These are phyloP conservation scores for Cladophialophora carrionii DNA, from an alignment of 2,329 filamentous ascomycete genomes.

Conservation along the genomic window DNA sequence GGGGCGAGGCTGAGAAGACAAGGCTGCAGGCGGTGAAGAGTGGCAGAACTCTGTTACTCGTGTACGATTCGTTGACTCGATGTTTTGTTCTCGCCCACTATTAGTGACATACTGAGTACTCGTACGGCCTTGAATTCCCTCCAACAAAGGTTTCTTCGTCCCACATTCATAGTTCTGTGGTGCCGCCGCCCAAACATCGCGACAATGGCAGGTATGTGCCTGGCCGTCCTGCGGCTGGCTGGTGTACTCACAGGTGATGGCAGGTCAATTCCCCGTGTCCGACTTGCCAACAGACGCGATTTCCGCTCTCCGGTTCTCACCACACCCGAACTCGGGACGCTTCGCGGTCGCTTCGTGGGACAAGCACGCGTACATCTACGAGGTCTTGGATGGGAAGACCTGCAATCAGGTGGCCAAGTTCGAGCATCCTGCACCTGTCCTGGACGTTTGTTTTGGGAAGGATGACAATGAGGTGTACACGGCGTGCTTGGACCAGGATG, in stretches of 20 bases:
- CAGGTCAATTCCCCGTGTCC: constrained; percentile 77
- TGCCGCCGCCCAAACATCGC: not conserved
- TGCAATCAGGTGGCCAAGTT: constrained; percentile 49
- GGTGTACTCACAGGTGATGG: not conserved
- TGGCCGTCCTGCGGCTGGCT: not conserved
- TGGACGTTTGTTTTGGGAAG: constrained; percentile 88
- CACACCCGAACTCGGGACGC: constrained; percentile 70
- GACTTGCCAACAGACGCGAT: constrained; percentile 85
- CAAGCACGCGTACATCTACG: constrained; percentile 86
- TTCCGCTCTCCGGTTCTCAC: constrained; percentile 83
- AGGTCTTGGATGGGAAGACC: constrained; percentile 68
- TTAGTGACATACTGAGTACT: not conserved
- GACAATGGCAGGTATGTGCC: constrained; percentile 23
- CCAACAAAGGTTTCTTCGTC: not conserved
- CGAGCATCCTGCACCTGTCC: constrained; percentile 79
- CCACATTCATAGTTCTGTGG: not conserved
- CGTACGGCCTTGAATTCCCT: not conserved
- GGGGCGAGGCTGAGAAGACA: constrained; percentile 3
- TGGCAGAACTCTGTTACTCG: constrained; percentile 21
- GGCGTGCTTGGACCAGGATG: constrained; percentile 83
- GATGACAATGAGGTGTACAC: constrained; percentile 82
- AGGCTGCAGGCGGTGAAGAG: constrained; percentile 23
- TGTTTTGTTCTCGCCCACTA: constrained; percentile 12
- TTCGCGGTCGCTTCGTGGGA: constrained; percentile 96
- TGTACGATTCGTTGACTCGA: too few species aligned